These are phyloP conservation scores for Russula griseocarnosa DNA, from an alignment of 768 basidiomycete genomes.

Conservation along the genomic window DNA sequence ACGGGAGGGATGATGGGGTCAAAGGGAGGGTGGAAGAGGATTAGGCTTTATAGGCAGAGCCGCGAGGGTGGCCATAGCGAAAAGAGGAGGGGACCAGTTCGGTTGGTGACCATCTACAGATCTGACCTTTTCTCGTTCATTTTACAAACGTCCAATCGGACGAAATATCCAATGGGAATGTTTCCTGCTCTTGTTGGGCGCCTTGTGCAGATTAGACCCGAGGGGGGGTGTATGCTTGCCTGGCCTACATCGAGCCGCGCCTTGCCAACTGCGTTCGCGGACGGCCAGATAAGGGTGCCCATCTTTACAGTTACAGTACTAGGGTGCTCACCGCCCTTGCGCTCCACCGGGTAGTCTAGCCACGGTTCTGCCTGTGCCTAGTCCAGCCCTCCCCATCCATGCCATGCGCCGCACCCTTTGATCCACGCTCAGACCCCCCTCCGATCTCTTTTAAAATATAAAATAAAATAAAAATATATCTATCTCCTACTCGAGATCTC, in stretches of 20 bases:
- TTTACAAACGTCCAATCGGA: constrained; percentile 22
- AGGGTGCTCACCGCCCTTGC: not conserved
- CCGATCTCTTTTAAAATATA: constrained; percentile 16
- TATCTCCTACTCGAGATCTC: not conserved
- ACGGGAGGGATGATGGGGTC: constrained; percentile 20
- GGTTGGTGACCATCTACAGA: constrained; percentile 24
- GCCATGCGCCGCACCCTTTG: not conserved
- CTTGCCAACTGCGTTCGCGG: constrained; percentile 5
- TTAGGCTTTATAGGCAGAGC: constrained; percentile 33
- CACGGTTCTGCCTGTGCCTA: constrained; percentile 2
- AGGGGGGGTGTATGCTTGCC: not conserved
- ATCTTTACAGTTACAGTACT: constrained; percentile 7
- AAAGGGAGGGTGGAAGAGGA: constrained; percentile 30
- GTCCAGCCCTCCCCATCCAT: constrained; percentile 20
- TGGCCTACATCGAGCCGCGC: constrained; percentile 1
- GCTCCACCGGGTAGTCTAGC: constrained; percentile 17
- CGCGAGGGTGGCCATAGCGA: constrained; percentile 11
- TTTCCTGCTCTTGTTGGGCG: not conserved
- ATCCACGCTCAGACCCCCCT: constrained; percentile 18
- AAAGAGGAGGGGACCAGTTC: constrained; percentile 16
- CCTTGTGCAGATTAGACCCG: not conserved
- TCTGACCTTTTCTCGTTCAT: constrained; percentile 24
- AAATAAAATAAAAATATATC: no score
- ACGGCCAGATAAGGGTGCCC: constrained; percentile 15
- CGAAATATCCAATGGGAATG: constrained; percentile 24